Evolutionary conservation across 257 asterid species (phyloP), one percentile per base, ranked within the genome.

Genomic region (Nicotiana tabacum): DNA sequence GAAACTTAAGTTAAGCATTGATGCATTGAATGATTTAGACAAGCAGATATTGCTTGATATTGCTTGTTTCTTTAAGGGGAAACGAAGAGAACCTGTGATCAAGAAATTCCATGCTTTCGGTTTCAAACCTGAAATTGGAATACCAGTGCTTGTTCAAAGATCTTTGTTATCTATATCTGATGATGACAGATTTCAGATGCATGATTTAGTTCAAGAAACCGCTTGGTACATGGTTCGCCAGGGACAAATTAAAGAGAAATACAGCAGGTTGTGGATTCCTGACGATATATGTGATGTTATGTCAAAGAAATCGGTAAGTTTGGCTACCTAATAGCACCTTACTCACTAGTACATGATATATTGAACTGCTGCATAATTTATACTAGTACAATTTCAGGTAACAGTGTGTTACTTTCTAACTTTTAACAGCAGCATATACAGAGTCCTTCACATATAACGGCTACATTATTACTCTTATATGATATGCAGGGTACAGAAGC

Each of bases 211-310:
- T 15, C 83, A 81, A 65, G 83, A 81, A 66, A 81, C 70, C 0
- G 78, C 64, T 43, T 66, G 83, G 83, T 66, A 81, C 65, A 81
- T 81, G 57, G 65, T 81, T 48, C 83, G 83, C 48, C 58, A 65
- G 4, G 60, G 43, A 16, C 51, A 24, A 24, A 30, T 62, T 8
- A 81, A 33, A 35, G 76, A 66, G 78, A 81, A 30, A 48, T 66
- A n/a, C 37, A 81, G 83, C 83, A 81, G 83, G 83, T 39, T 81
- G 43, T 81, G 83, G 83, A 33, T 81, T 66, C 83, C 83, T 46
- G 64, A 81, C 0, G 66, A 81, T 0, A 66, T 81, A 35, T 66
- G 77, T 6, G 83, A 81, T n/a, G 83, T 81, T 35, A 35, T 81
- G 77, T 35, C 51, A 32, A 66, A 81, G 65, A 48, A 81, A 62